A percentile compares a stretch with the other conserved stretches of the same genome.
Conservation (phyloP, 2,329 filamentous ascomycete species). For the Cladophialophora exuberans region DNA sequence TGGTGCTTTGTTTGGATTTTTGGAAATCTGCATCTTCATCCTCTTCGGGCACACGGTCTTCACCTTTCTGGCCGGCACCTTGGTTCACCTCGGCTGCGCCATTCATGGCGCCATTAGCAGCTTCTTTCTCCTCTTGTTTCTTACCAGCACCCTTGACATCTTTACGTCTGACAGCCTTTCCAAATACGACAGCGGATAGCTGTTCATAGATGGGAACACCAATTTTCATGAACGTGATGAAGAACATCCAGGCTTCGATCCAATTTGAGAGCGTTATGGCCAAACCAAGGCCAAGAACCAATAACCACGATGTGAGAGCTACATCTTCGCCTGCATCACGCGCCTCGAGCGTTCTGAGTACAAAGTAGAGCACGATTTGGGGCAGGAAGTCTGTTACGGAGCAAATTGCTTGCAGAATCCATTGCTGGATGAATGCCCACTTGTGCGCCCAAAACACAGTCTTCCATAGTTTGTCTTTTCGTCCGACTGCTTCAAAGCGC, state of each 20-base stretch:
- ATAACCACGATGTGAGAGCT: conserved; percentile 64
- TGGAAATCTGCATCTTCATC: conserved; percentile 57
- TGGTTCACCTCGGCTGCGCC: conserved; percentile 37
- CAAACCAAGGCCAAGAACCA: conserved; percentile 67
- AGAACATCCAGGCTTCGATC: conserved; percentile 68
- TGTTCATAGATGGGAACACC: conserved; percentile 70
- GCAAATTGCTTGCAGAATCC: conserved; percentile 57
- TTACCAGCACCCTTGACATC: conserved; percentile 67
- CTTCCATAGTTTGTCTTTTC: conserved; percentile 58
- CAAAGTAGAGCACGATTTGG: conserved; percentile 68
- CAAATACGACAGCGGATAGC: conserved; percentile 72
- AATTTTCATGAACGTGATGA: conserved; percentile 66
- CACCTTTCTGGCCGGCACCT: conserved; percentile 38
- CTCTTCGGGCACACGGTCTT: conserved; percentile 43
- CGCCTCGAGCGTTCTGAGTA: conserved; percentile 67
- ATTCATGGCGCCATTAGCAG: conserved; percentile 27
- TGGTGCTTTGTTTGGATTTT: conserved; percentile 69
- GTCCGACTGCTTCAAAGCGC: conserved; percentile 43
- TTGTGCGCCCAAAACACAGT: conserved; percentile 64
- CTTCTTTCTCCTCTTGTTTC: conserved; percentile 35
- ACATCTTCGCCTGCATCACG: conserved; percentile 52
- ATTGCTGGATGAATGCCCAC: conserved; percentile 60
- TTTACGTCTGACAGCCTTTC: conserved; percentile 76
- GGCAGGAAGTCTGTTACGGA: conserved; percentile 69
- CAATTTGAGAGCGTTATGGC: conserved; percentile 60